A percentile compares a stretch with the other conserved stretches of the same genome.
phyloP scores from a whole-genome alignment of 805 yeast species.

The Ogataea degrootiae region DNA sequence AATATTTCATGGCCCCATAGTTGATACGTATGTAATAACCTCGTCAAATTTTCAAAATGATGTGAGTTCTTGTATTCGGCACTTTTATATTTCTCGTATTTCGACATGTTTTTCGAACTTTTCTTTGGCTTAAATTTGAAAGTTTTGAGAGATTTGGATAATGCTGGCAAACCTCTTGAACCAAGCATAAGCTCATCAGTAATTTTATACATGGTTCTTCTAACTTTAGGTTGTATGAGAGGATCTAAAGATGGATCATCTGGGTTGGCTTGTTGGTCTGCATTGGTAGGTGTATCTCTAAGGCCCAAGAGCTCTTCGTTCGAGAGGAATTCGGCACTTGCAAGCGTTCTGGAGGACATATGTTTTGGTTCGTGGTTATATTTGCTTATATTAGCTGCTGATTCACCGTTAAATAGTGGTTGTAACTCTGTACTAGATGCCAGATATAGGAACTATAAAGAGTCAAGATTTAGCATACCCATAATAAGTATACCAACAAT shows the following conservation, averaged over 20 bases:
- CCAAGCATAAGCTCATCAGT: conserved; percentile 48
- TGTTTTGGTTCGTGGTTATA: neutral
- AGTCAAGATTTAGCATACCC: no score
- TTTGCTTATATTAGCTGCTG: no score
- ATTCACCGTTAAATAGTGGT: no score
- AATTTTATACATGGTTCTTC: conserved; percentile 38
- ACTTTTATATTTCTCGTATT: conserved; percentile 9
- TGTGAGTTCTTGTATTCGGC: conserved; percentile 30
- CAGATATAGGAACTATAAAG: no score
- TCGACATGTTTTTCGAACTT: conserved; percentile 23
- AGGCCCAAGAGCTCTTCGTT: conserved; percentile 28
- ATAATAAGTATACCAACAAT: no score
- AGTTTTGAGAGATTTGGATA: conserved; percentile 35
- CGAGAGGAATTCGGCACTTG: conserved; percentile 18
- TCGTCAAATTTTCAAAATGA: conserved; percentile 45
- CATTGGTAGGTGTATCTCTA: conserved; percentile 7
- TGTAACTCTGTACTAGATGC: no score
- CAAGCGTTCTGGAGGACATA: neutral
- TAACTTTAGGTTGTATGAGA: conserved; percentile 11
- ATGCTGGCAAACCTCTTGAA: conserved; percentile 51
- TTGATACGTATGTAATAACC: conserved; percentile 55
- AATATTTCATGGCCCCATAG: conserved; percentile 72
- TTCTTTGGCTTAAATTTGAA: conserved; percentile 29
- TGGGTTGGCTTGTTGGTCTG: neutral
- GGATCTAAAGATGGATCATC: neutral